Percentiles rank a stretch among this genome's conserved stretches.
phyloP scores from a whole-genome alignment of 345 rosid species.

The Rhizophora mangle region DNA sequence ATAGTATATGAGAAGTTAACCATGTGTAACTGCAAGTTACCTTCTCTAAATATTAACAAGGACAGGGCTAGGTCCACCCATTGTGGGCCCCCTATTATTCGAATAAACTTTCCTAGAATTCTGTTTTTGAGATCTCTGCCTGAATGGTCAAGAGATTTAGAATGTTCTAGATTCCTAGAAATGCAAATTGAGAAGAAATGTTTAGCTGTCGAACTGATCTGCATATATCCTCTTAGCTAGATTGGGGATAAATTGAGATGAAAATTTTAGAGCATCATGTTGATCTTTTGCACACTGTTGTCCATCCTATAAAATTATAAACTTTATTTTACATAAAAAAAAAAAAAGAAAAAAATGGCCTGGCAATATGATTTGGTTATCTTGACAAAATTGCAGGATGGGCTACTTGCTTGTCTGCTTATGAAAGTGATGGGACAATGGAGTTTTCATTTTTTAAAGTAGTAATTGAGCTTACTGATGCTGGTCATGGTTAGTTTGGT shows the following conservation, averaged over 20 bases:
- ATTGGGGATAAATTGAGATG: background rate
- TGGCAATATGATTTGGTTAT: background rate
- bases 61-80: no score
- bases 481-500: slow-evolving; percentile 75
- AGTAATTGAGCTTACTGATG: slow-evolving; percentile 66
- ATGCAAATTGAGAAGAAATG: background rate
- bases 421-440: slow-evolving; percentile 51
- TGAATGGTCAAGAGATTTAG: no score
- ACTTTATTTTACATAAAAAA: background rate
- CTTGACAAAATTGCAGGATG: slow-evolving; percentile 52
- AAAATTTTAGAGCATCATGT: background rate
- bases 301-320: background rate
- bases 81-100: no score
- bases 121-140: no score
- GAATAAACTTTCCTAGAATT: no score
- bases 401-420: slow-evolving; percentile 70
- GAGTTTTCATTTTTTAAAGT: slow-evolving; percentile 78
- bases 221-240: background rate
- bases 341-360: background rate
- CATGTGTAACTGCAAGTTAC: no score
- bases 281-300: background rate
- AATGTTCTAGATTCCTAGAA: no score
- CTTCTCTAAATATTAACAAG: no score
- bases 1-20: no score
- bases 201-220: background rate